phyloP scores from a whole-genome alignment of 768 basidiomycete genomes.

The Punctularia strigosozonata region DNA sequence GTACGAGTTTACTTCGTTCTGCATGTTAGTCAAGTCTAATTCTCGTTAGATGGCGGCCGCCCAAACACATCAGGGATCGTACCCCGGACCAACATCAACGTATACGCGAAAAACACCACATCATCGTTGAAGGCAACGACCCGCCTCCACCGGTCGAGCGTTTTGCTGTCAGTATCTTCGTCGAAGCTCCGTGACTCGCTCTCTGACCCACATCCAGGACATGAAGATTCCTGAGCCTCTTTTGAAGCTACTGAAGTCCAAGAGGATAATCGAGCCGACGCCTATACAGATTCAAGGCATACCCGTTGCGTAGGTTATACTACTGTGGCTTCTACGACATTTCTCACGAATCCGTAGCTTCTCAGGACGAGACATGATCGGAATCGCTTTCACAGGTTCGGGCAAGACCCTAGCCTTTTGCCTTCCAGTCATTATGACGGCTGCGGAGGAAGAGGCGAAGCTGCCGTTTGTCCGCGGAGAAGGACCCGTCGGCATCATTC shows the following conservation, averaged over 20 bases:
- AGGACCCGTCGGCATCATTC: slow-evolving; percentile 92
- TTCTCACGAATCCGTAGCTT: slow-evolving; percentile 44
- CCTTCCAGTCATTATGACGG: slow-evolving; percentile 93
- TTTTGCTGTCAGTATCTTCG: slow-evolving; percentile 46
- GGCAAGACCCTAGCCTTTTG: slow-evolving; percentile 99
- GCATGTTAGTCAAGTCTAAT: not conserved
- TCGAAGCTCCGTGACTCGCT: not conserved
- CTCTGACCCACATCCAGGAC: slow-evolving; percentile 39
- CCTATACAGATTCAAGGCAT: slow-evolving; percentile 98
- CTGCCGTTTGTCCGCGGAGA: slow-evolving; percentile 87
- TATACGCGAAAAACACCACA: slow-evolving; percentile 85
- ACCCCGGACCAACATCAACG: slow-evolving; percentile 56
- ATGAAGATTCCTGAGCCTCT: slow-evolving; percentile 96
- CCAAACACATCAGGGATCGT: slow-evolving; percentile 67
- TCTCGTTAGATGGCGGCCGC: slow-evolving; percentile 70
- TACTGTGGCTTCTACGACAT: not conserved
- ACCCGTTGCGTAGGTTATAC: slow-evolving; percentile 69
- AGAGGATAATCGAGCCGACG: slow-evolving; percentile 78
- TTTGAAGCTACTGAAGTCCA: slow-evolving; percentile 70
- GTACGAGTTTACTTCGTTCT: slow-evolving; percentile 30
- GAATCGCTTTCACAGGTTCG: slow-evolving; percentile 97
- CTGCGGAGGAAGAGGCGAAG: slow-evolving; percentile 86
- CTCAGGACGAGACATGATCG: slow-evolving; percentile 93
- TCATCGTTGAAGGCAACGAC: slow-evolving; percentile 88
- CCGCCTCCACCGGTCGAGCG: slow-evolving; percentile 88